Evolutionary conservation across 2,329 filamentous ascomycete species (phyloP).

Genomic region (Dothistroma septosporum): DNA sequence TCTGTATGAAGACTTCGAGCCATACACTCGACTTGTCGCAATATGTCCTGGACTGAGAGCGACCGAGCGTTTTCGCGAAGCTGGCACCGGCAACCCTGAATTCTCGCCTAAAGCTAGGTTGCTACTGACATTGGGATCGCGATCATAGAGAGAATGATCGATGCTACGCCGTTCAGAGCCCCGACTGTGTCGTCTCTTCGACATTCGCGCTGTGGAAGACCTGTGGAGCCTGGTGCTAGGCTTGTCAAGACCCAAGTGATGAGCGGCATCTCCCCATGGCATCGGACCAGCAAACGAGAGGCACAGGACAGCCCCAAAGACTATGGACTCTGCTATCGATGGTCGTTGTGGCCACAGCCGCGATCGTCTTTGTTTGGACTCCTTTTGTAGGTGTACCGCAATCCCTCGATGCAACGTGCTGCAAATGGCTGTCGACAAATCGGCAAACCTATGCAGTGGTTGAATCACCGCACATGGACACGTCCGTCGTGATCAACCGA

Average conservation of each 20-base stretch:
- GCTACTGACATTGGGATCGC: background rate
- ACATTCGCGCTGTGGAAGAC: background rate
- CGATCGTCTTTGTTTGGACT: too few species aligned
- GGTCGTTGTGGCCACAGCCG: too few species aligned
- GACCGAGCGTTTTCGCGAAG: background rate
- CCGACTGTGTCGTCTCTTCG: background rate
- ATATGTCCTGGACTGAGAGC: background rate
- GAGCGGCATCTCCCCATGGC: too few species aligned
- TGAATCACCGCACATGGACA: background rate
- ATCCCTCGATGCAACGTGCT: background rate
- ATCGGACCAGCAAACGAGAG: too few species aligned
- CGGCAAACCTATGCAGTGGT: background rate
- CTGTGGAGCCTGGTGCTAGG: background rate
- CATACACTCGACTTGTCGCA: background rate
- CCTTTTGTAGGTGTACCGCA: background rate
- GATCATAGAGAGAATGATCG: background rate
- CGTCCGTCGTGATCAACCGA: background rate
- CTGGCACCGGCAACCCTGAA: background rate
- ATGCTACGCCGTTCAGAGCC: background rate
- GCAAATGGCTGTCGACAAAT: background rate
- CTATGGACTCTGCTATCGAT: too few species aligned
- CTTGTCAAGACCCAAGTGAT: too few species aligned
- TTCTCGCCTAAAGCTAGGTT: background rate
- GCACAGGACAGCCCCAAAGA: too few species aligned
- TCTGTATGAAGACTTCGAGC: background rate